Evolutionary conservation across 805 yeast species (phyloP), one percentile per base, ranked within the genome.

Genomic region (Komagataella populi): DNA sequence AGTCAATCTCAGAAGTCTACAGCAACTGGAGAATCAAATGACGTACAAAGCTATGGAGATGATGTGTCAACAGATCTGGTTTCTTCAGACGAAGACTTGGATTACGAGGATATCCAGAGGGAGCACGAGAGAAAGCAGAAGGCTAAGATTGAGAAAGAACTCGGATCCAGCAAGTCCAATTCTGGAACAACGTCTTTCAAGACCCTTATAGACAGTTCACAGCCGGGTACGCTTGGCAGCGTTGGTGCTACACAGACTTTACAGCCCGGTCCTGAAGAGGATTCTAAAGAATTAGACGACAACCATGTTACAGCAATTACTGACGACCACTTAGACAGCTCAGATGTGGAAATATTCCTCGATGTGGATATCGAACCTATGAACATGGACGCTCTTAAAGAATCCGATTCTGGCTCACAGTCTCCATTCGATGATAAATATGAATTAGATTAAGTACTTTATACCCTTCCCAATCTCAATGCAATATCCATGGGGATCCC

Each of bases 41-140:
- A 8, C 8, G 39, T 10, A 1, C 39, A 30, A 8, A 30, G 14
- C 5, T 30, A 10, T 30, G 39, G 18, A 16, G 50, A 18, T 12
- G 36, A 50, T 46, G 23, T 12, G 14, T 51, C 53, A 24, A 50
- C 44, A 22, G 51, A 51, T 6, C 51, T 49, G 6, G 51, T 48
- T 12, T 48, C 51, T 17, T 47, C 50, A n/a, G 43, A 47, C 14
- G 47, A 52, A 22, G 44, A 49, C 12, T 14, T 51, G 50, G 12
- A 45, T 49, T 14, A 48, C 18, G 30, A 48, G 49, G 10, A 48
- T 51, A 18, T 45, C 45, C 24, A 43, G 46, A 23, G 48, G 16
- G 8, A 24, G 43, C 30, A 23, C 30, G 22, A 45, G 46, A 17
- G 6, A 45, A 10, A 14, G 4, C 22, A 45, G 14, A 17, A 45